These are phyloP conservation scores for Microsporum canis DNA, from an alignment of 2,329 filamentous ascomycete genomes.

Conservation along the genomic window DNA sequence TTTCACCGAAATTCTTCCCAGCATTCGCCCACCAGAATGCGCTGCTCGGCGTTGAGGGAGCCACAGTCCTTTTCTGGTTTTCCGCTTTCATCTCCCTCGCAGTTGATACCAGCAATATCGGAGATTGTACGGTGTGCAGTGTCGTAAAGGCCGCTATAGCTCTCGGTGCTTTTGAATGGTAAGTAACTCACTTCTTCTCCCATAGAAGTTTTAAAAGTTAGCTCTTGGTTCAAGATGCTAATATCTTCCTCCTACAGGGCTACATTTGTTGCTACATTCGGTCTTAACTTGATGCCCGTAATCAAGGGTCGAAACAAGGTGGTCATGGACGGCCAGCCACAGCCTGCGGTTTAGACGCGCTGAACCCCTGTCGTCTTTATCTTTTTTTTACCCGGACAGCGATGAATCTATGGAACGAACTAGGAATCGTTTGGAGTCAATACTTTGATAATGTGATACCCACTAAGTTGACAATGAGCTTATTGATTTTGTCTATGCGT, in stretches of 20 bases:
- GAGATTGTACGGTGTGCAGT: slow-evolving; percentile 48
- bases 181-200: slow-evolving; percentile 14
- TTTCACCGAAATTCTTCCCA: slow-evolving; percentile 54
- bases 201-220: not conserved
- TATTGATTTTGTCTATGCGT: not conserved
- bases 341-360: slow-evolving; percentile 5
- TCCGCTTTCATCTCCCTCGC: slow-evolving; percentile 70
- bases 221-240: not conserved
- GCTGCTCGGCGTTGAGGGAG: slow-evolving; percentile 54
- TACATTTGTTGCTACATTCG: slow-evolving; percentile 17
- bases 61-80: slow-evolving; percentile 86
- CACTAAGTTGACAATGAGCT: not conserved
- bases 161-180: slow-evolving; percentile 41
- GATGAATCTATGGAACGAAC: not conserved
- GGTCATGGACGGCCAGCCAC: not conserved
- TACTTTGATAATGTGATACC: not conserved
- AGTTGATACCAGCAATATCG: slow-evolving; percentile 48
- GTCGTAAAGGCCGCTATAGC: slow-evolving; percentile 44
- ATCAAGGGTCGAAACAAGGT: slow-evolving; percentile 7
- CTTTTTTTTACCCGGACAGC: not conserved
- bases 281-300: slow-evolving; percentile 10
- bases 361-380: not conserved
- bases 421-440: not conserved
- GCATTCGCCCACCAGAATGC: slow-evolving; percentile 52
- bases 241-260: slow-evolving; percentile 28